Percentiles rank a stretch among this genome's conserved stretches.
Evolutionary conservation across 1,139 yeast genomes (phyloP).

Genomic region (Candida tropicalis): DNA sequence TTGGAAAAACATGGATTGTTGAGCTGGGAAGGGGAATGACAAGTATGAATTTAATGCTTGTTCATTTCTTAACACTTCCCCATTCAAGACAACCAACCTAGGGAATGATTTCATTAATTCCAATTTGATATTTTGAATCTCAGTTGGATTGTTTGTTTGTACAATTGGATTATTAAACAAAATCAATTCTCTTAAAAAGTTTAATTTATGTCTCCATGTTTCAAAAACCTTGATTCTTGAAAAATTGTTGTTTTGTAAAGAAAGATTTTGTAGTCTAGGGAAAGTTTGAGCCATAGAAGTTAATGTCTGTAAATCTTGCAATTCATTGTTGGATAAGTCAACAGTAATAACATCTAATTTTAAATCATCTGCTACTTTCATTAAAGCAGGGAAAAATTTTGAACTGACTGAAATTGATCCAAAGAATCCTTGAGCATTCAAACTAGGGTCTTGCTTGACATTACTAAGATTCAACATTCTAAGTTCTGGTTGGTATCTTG

Average conservation of each 20-base stretch:
- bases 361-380: slow-evolving; percentile 73
- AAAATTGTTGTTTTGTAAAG: slow-evolving; percentile 76
- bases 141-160: slow-evolving; percentile 28
- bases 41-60: slow-evolving; percentile 53
- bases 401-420: slow-evolving; percentile 59
- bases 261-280: slow-evolving; percentile 76
- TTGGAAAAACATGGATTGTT: slow-evolving; percentile 69
- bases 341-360: slow-evolving; percentile 68
- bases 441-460: slow-evolving; percentile 65
- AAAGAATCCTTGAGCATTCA: slow-evolving; percentile 67
- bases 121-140: slow-evolving; percentile 51
- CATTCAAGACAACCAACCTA: slow-evolving; percentile 75
- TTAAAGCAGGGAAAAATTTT: slow-evolving; percentile 87
- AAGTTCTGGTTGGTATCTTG: slow-evolving; percentile 65
- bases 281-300: slow-evolving; percentile 71
- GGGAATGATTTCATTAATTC: slow-evolving; percentile 80
- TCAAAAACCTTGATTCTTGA: slow-evolving; percentile 62
- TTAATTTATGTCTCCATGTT: slow-evolving; percentile 77
- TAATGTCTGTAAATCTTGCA: slow-evolving; percentile 63
- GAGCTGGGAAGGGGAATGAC: slow-evolving; percentile 55
- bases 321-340: slow-evolving; percentile 70
- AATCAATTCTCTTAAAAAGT: slow-evolving; percentile 71
- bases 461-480: slow-evolving; percentile 73
- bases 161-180: slow-evolving; percentile 78
- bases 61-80: slow-evolving; percentile 76